Base-by-base conservation (phyloP, 371 early-diverging fungal genomes). In the Lichtheimia ramosa region DNA sequence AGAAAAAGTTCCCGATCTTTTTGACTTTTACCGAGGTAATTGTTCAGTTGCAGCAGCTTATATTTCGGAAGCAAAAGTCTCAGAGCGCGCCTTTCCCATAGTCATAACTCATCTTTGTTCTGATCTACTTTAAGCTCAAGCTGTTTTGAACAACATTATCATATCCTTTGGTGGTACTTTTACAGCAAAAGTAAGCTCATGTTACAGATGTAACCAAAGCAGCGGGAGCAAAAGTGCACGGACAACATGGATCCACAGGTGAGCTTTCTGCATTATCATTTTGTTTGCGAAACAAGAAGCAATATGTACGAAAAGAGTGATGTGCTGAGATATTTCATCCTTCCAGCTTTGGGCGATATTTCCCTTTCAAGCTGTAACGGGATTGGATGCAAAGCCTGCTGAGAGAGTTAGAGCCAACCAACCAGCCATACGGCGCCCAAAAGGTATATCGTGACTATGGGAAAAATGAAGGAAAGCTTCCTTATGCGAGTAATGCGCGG, bases 281-380 rank as follows among this genome's bases (percentile, higher is more conserved):
- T 34, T 34, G 34, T 34, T 34, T 34, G 34, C 34, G 34, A 34
- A 34, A 34, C 34, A 34, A 34, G 34, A 34, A 34, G 34, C 18
- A 21, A 21, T 46, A 46, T n/a, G 46, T n/a, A 18, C 18, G 46
- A 46, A 21, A 46, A 13, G 21, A 46, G 16, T 16, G 46, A 10
- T 46, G 46, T 46, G 46, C 18, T 18, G 46, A 46, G 21, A 46
- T 21, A 18, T 46, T 10, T 46, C 10, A 7, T 7, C 46, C 5
- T 46, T 46, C 46, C 46, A 46, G 46, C 46, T 46, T 46, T 46
- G 46, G 46, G 18, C 18, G 46, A 46, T 46, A 46, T 46, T 46
- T n/a, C 46, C 46, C 18, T 46, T 46, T 46, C 21, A n/a, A 46
- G n/a, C n/a, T 46, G 46, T 46, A 21, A 18, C n/a, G 46, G 18